Evolutionary conservation across 2,329 filamentous ascomycete species (phyloP), one percentile per base, ranked within the genome.

Genomic region (Aspergillus flavus): DNA sequence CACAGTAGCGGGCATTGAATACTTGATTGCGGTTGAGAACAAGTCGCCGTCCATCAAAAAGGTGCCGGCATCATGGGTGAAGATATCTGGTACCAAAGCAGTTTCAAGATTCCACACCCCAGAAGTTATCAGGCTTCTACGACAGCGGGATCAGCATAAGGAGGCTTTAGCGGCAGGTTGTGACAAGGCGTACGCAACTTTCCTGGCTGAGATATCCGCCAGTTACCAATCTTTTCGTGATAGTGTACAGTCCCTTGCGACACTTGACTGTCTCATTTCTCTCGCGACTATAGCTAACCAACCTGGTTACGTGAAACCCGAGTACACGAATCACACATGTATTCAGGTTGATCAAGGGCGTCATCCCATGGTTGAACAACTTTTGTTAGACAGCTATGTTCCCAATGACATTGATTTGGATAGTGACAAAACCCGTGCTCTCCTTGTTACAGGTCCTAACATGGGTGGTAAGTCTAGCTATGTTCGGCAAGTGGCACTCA

Each of bases 391-490:
- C 69, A 85, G 88, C 58, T 99, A 98, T 78, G 96, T 99, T 62
- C 94, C 95, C 54, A 99, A 99, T 78, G 87, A 91, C 71, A 91
- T 93, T 12, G 81, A 86, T 2, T 86, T 98, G 54, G 85, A 87
- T n/a, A 85, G 88, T 3, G 85, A 87, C 1, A 75, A 83, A 0
- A 86, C 88, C 0, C 85, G 91, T 6, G 92, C 93, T 2, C 87
- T 97, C 69, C 89, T 98, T 61, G 90, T 99, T 71, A 99, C 95
- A 0, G 95, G 95, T 0, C 95, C 95, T 34, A 99, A 99, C 81
- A 99, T 99, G 95, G 95, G 95, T 72, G 95, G 95, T 61, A 99
- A 99, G 76, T 97, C 93, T n/a, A 95, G 91, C 62, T 99, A 97
- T 77, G 94, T 99, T 26, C 92, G 95, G 59, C 92, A 94, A 68